Percentiles rank a stretch among this genome's conserved stretches.
phyloP scores from a whole-genome alignment of 2,329 filamentous ascomycete genomes.

The Penicillium sp. region DNA sequence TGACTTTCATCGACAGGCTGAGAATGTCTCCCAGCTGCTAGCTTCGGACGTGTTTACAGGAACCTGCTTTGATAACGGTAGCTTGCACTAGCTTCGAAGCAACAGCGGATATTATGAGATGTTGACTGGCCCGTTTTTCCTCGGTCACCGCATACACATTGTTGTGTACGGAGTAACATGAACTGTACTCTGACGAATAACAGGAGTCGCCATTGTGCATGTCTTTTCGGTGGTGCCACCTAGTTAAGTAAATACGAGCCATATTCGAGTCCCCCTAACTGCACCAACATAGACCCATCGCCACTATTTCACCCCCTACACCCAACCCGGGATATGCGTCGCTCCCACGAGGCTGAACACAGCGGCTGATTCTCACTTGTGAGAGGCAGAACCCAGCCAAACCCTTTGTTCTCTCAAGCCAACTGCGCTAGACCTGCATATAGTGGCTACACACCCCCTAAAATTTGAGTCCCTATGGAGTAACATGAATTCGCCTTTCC shows the following conservation, averaged over 20 bases:
- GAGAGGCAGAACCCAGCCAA: neutral
- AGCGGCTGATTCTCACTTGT: neutral
- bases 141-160: neutral
- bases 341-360: neutral
- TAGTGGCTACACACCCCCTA: neutral
- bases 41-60: neutral
- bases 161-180: neutral
- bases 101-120: constrained; percentile 3
- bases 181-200: neutral
- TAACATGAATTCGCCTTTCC: neutral
- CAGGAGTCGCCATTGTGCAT: neutral
- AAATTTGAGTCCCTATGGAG: neutral
- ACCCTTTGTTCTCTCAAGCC: neutral
- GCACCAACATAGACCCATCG: neutral
- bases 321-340: neutral
- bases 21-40: neutral
- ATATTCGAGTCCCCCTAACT: neutral
- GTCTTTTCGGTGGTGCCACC: neutral
- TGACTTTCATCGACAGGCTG: constrained; percentile 17
- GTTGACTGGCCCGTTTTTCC: neutral
- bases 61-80: neutral
- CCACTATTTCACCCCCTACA: neutral
- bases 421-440: neutral
- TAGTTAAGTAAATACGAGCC: neutral
- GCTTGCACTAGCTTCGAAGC: neutral